A percentile compares a stretch with the other conserved stretches of the same genome.
phyloP scores from a whole-genome alignment of 2,329 filamentous ascomycete genomes.

The Penicillium digitatum region DNA sequence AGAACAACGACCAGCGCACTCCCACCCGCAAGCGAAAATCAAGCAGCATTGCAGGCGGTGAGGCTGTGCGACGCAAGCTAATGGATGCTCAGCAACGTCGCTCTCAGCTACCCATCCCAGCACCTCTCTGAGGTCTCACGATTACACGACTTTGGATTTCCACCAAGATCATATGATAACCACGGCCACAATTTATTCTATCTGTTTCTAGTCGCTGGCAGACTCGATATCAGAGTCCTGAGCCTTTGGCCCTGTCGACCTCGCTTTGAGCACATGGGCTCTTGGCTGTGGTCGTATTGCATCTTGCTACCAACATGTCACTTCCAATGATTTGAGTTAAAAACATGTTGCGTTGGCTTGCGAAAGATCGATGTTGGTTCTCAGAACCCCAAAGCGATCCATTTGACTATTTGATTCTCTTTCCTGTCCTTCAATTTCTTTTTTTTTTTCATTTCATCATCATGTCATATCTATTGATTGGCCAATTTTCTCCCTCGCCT shows the following conservation, averaged over 20 bases:
- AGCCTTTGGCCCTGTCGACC: not conserved
- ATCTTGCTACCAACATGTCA: not conserved
- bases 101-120: conserved; percentile 37
- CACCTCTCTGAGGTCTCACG: not conserved
- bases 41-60: conserved; percentile 37
- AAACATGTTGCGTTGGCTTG: conserved; percentile 1
- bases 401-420: conserved; percentile 6
- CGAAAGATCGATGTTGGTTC: conserved; percentile 15
- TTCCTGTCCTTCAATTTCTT: not conserved
- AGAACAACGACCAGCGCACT: conserved; percentile 39
- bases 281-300: conserved; percentile 2
- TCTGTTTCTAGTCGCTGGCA: conserved; percentile 21
- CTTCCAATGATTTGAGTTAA: not conserved
- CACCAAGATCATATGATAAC: conserved; percentile 24
- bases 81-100: conserved; percentile 41
- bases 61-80: conserved; percentile 44
- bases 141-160: conserved; percentile 23
- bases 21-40: conserved; percentile 41
- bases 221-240: conserved; percentile 12
- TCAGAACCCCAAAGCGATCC: conserved; percentile 18
- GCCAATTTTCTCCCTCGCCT: conserved; percentile 8
- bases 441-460: not conserved
- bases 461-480: conserved; percentile 10
- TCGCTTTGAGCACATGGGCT: conserved; percentile 1
- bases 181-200: conserved; percentile 20